phyloP scores from a whole-genome alignment of 345 rosid species.

The Eucalyptus curtisii region DNA sequence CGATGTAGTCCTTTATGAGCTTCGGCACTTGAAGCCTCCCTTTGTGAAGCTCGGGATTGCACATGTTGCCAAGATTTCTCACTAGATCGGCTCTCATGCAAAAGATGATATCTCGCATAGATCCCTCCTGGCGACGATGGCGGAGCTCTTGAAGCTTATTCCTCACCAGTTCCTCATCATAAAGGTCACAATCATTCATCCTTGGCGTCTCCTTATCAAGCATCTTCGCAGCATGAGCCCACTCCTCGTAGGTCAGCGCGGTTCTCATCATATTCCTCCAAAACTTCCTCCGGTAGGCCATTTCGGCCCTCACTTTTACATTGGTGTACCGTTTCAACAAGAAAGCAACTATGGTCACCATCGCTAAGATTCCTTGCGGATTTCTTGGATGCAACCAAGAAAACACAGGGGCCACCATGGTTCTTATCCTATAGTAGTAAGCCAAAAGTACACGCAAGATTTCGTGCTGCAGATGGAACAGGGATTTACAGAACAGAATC shows the following conservation, averaged over 20 bases:
- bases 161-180: constrained; percentile 81
- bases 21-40: constrained; percentile 92
- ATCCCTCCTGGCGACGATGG: constrained; percentile 81
- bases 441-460: constrained; percentile 23
- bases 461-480: constrained; percentile 48
- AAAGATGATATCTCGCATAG: constrained; percentile 82
- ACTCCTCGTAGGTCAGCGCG: constrained; percentile 88
- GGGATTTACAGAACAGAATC: constrained; percentile 70
- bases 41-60: constrained; percentile 94
- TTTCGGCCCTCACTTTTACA: constrained; percentile 80
- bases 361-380: constrained; percentile 90
- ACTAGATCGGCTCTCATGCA: constrained; percentile 96
- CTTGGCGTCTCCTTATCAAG: constrained; percentile 74
- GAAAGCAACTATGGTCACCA: constrained; percentile 83
- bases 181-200: constrained; percentile 66
- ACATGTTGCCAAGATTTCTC: constrained; percentile 96
- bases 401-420: constrained; percentile 24
- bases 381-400: constrained; percentile 95
- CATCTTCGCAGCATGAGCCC: constrained; percentile 99
- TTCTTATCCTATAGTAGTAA: constrained; percentile 30
- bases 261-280: constrained; percentile 97
- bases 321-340: constrained; percentile 71
- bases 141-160: constrained; percentile 81
- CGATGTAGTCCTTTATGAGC: constrained; percentile 88
- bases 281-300: constrained; percentile 92